These are phyloP conservation scores for Cyclotella kingstonii DNA, from an alignment of 108 stramenopile genomes.

Conservation along the genomic window DNA sequence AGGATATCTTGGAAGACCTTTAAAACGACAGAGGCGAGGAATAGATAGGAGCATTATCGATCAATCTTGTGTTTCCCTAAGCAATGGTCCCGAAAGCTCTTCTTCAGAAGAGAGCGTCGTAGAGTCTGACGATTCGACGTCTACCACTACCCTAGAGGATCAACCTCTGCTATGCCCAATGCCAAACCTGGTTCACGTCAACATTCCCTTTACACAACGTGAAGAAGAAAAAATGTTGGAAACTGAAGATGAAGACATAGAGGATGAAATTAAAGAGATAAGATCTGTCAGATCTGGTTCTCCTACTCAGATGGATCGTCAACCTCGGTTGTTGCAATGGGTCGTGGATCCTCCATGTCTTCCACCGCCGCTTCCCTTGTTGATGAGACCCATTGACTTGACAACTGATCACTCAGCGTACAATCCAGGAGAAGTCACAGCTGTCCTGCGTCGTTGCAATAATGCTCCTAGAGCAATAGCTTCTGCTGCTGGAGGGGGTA, in stretches of 20 bases:
- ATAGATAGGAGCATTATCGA: conserved; percentile 28
- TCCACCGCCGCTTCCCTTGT: conserved; percentile 55
- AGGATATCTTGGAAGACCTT: conserved; percentile 30
- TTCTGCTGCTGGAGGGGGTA: conserved; percentile 73
- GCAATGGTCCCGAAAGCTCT: conserved; percentile 22
- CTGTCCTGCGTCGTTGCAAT: conserved; percentile 77
- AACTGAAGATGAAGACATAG: conserved; percentile 30
- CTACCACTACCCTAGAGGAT: conserved; percentile 23
- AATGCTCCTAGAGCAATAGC: conserved; percentile 81
- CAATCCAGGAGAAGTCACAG: conserved; percentile 80
- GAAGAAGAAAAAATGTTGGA: conserved; percentile 29
- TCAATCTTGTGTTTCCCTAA: conserved; percentile 39
- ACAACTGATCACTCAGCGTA: conserved; percentile 87
- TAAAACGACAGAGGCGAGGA: conserved; percentile 15
- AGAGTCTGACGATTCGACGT: conserved; percentile 39
- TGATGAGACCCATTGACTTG: conserved; percentile 74
- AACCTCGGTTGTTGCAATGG: conserved; percentile 46
- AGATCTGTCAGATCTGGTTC: conserved; percentile 37
- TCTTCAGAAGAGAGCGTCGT: conserved; percentile 40
- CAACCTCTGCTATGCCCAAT: conserved; percentile 10
- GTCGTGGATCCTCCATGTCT: conserved; percentile 47
- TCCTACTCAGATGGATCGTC: conserved; percentile 47
- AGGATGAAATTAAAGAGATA: conserved; percentile 35
- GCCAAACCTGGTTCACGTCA: conserved; percentile 2
- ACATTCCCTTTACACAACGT: conserved; percentile 24